These are phyloP conservation scores for Phytopythium cucurbitacearum DNA, from an alignment of 352 stramenopile species.

Conservation along the genomic window DNA sequence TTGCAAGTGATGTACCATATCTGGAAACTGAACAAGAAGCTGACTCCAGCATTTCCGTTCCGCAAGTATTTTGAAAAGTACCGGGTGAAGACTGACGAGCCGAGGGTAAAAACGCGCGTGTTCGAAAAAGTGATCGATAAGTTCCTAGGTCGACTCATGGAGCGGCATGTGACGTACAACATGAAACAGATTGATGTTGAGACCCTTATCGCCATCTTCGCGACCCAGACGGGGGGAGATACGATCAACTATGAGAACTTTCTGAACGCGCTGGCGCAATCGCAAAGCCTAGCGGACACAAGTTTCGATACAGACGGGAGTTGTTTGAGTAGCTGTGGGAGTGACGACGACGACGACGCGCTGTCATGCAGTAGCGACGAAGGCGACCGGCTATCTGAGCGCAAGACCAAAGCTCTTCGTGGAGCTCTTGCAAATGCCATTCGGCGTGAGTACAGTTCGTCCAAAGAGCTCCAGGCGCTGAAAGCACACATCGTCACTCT, in stretches of 20 bases:
- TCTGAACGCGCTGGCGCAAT: slow-evolving; percentile 37
- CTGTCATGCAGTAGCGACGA: slow-evolving; percentile 40
- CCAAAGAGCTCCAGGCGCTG: slow-evolving; percentile 30
- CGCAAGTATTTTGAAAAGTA: slow-evolving; percentile 80
- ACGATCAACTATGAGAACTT: slow-evolving; percentile 52
- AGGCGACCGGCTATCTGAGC: slow-evolving; percentile 19
- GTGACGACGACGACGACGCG: slow-evolving; percentile 25
- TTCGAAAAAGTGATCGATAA: slow-evolving; percentile 80
- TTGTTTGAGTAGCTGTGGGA: slow-evolving; percentile 19
- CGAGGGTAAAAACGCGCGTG: slow-evolving; percentile 43
- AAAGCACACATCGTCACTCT: slow-evolving; percentile 17
- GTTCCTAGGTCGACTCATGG: slow-evolving; percentile 55
- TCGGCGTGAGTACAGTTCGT: slow-evolving; percentile 27
- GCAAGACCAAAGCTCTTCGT: slow-evolving; percentile 18
- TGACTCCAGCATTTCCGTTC: slow-evolving; percentile 56
- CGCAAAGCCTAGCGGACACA: slow-evolving; percentile 16
- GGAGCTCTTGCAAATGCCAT: slow-evolving; percentile 29
- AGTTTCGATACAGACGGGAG: slow-evolving; percentile 1
- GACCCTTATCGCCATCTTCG: slow-evolving; percentile 3
- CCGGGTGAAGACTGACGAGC: slow-evolving; percentile 24
- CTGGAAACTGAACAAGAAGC: slow-evolving; percentile 36
- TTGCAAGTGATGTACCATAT: slow-evolving; percentile 27
- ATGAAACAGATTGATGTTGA: slow-evolving; percentile 65
- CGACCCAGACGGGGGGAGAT: slow-evolving; percentile 4
- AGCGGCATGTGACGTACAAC: slow-evolving; percentile 49